phyloP scores from a whole-genome alignment of 345 rosid species.

The Draba incana region DNA sequence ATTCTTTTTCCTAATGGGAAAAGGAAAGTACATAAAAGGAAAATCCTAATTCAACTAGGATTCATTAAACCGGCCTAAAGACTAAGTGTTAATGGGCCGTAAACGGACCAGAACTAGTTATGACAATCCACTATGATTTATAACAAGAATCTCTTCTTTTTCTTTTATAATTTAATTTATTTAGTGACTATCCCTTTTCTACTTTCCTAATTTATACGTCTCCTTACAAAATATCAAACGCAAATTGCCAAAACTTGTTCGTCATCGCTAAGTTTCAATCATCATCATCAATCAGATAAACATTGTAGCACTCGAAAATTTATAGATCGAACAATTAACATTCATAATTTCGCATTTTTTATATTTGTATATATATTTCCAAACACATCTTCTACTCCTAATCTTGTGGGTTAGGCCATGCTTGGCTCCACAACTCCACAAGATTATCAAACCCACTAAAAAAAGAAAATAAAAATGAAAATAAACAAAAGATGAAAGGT shows the following conservation, averaged over 20 bases:
- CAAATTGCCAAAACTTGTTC: conserved; percentile 34
- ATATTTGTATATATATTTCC: neutral
- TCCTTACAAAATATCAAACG: conserved; percentile 24
- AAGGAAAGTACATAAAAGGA: too few relatives aligned
- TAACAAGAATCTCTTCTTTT: conserved; percentile 8
- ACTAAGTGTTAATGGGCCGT: too few relatives aligned
- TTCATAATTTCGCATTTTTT: conserved; percentile 18
- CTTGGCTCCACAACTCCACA: conserved; percentile 49
- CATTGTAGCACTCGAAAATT: neutral
- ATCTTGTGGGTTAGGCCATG: conserved; percentile 45
- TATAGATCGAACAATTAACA: neutral
- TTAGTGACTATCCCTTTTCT: conserved; percentile 4
- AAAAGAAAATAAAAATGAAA: neutral
- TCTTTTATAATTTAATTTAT: neutral
- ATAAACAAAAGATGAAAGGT: neutral
- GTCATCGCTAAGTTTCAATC: conserved; percentile 19
- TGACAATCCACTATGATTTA: too few relatives aligned
- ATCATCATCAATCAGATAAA: conserved; percentile 30
- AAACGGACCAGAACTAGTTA: too few relatives aligned
- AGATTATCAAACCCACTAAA: conserved; percentile 2
- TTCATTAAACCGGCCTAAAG: too few relatives aligned
- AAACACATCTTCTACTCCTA: conserved; percentile 22
- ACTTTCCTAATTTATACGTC: conserved; percentile 16
- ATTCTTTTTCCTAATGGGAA: too few relatives aligned
- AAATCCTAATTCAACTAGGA: too few relatives aligned